phyloP scores from a whole-genome alignment of 345 rosid genomes.

The Eucalyptus paniculata region DNA sequence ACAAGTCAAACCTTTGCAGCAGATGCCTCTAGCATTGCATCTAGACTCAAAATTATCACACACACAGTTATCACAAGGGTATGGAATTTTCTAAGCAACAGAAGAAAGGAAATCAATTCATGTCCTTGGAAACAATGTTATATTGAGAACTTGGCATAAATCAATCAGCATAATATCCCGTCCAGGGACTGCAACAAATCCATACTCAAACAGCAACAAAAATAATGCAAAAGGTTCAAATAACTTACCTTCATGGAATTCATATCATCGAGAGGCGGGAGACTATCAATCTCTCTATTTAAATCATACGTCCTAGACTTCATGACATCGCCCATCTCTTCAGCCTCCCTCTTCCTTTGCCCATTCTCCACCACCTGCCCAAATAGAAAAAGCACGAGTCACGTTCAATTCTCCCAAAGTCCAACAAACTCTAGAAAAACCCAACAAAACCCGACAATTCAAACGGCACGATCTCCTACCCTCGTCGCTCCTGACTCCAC shows the following conservation, averaged over 20 bases:
- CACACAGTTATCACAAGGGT: too few relatives aligned
- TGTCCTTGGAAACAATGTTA: too few relatives aligned
- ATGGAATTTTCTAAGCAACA: too few relatives aligned
- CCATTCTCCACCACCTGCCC: background rate
- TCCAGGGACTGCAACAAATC: too few relatives aligned
- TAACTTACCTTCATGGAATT: background rate
- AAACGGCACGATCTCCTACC: background rate
- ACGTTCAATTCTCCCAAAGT: background rate
- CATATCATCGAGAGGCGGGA: background rate
- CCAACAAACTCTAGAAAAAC: background rate
- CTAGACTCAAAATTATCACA: too few relatives aligned
- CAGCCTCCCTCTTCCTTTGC: background rate
- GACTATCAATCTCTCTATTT: background rate
- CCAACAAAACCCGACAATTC: background rate
- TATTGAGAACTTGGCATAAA: too few relatives aligned
- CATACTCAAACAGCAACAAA: too few relatives aligned
- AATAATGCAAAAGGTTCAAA: too few relatives aligned
- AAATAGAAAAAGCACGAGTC: background rate
- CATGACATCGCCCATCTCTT: background rate
- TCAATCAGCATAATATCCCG: too few relatives aligned
- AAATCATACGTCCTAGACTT: background rate
- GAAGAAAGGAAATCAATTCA: too few relatives aligned
- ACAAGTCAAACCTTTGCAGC: background rate
- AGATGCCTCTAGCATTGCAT: too few relatives aligned
- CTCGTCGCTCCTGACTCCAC: conserved; percentile 68